Base-by-base conservation (phyloP, 768 basidiomycete species). In the Mycena indigotica region DNA sequence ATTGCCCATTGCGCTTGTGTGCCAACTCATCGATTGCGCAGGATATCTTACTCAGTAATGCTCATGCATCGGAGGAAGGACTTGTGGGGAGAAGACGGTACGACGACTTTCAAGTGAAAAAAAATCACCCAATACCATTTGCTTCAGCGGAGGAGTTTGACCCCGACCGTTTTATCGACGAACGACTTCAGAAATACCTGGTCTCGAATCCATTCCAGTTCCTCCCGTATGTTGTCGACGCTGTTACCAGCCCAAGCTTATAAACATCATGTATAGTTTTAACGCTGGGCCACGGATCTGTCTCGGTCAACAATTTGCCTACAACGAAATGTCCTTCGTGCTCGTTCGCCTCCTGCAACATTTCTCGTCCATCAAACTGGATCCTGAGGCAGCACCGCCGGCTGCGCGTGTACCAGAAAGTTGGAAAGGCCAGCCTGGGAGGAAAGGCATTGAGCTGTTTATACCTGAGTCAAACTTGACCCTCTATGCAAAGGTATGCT, bases 51-150 rank as follows among this genome's bases (percentile, higher is more conserved):
- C 55, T 75, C 75, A 2, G 57, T 65, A 12, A 41, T 66, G 25
- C 23, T 63, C 13, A 69, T 67, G 66, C 79, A 81, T 23, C 74
- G 78, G 19, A 67, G 77, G 48, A 70, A 66, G 21, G 76, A 77
- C 46, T 70, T 77, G 0, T 82, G 81, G 80, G 81, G 80, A 3
- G 78, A 80, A 0, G 79, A 79, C 60, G 80, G 5, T 64, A 72
- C 16, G 70, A 72, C 55, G 41, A 21, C 8, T 8, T 8, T 13
- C 41, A 23, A 19, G 8, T 44, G 6, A 44, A 6, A 23, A 44
- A 23, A 44, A 21, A 8, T 44, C 8, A 8, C n/a, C 12, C 8
- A 16, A 16, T 44, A 15, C 41, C 32, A 35, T 19, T 44, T 6
- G 21, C 35, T 10, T n/a, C 41, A 44, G 41, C 41, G 41, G 41